A percentile compares a stretch with the other conserved stretches of the same genome.
Conservation (phyloP, 352 stramenopile species). For the Phytopythium sindhum region DNA sequence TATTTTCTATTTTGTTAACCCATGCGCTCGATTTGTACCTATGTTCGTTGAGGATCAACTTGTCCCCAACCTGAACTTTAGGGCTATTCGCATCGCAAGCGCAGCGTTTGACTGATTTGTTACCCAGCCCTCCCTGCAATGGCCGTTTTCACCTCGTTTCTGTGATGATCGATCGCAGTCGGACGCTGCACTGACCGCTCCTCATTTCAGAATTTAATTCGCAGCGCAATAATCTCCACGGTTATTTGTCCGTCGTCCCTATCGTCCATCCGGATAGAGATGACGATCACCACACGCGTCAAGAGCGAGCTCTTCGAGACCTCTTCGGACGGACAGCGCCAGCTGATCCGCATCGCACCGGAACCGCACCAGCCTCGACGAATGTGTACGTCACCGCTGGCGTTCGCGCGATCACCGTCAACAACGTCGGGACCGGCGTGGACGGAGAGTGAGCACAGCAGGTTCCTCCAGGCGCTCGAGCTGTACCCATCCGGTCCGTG, state of each 20-base stretch:
- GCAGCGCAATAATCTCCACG: not conserved
- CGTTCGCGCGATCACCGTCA: not conserved
- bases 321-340: slow-evolving; percentile 12
- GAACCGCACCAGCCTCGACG: slow-evolving; percentile 1
- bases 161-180: too few relatives aligned
- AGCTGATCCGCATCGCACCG: slow-evolving; percentile 6
- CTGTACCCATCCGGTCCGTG: slow-evolving; percentile 27
- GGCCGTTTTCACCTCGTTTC: too few relatives aligned
- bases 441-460: slow-evolving; percentile 27
- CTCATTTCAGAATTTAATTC: not conserved
- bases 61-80: not conserved
- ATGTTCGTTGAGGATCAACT: not conserved
- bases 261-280: not conserved
- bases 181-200: not conserved
- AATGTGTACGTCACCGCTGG: not conserved
- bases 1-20: not conserved
- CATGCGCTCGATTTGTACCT: not conserved
- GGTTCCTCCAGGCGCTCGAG: slow-evolving; percentile 28
- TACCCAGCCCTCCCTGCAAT: not conserved
- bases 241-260: not conserved
- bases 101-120: not conserved
- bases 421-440: slow-evolving; percentile 17
- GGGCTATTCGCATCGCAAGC: not conserved
- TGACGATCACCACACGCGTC: slow-evolving; percentile 31
- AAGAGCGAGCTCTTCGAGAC: slow-evolving; percentile 21